phyloP scores from a whole-genome alignment of 2,329 filamentous ascomycete species.

The Samsoniella hepiali region DNA sequence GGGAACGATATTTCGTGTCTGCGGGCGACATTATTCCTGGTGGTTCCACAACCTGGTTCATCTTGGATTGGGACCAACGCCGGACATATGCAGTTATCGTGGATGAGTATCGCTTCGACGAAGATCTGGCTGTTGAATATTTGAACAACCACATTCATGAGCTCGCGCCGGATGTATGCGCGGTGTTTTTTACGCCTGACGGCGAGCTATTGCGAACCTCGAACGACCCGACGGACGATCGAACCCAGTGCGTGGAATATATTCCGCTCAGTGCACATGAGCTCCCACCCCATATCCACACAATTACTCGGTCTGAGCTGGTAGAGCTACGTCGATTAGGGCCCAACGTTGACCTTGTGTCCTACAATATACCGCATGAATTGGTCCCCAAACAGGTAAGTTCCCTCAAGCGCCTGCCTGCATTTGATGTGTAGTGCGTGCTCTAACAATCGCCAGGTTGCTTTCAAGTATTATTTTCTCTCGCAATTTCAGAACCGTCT shows the following conservation, averaged over 20 bases:
- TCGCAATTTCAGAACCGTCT: conserved; percentile 20
- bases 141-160: not conserved
- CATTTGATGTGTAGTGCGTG: not conserved
- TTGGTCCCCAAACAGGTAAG: conserved; percentile 16
- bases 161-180: not conserved
- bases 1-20: not conserved
- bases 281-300: conserved; percentile 20
- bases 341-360: conserved; percentile 28
- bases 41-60: not conserved
- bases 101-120: not conserved
- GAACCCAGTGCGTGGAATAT: not conserved
- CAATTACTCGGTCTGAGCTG: conserved; percentile 21
- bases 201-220: not conserved
- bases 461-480: conserved; percentile 34
- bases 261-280: not conserved
- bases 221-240: not conserved
- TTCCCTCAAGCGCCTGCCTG: no score
- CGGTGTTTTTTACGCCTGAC: not conserved
- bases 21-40: not conserved
- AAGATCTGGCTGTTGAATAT: not conserved
- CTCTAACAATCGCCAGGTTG: not conserved
- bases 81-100: not conserved
- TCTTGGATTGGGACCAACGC: not conserved
- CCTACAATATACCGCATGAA: not conserved
- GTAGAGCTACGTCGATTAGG: conserved; percentile 25